Conservation (phyloP, 1,284 basidiomycete genomes). For the Moesziomyces sp. region DNA sequence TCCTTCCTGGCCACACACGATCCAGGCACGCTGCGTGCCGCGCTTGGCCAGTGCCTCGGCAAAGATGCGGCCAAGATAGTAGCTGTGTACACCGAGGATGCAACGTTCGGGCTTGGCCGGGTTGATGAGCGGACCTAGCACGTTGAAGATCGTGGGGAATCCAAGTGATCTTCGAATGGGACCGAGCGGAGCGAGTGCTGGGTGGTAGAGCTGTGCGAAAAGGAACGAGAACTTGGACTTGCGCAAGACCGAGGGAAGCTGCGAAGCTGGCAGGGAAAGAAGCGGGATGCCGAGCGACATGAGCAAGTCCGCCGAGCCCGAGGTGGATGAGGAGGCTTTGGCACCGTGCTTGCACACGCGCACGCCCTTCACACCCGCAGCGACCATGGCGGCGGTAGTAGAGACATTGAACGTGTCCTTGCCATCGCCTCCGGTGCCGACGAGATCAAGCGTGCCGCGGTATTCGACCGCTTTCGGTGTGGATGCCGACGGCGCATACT, state of each 20-base stretch:
- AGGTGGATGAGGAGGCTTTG: slow-evolving; percentile 90
- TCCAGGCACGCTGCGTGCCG: slow-evolving; percentile 82
- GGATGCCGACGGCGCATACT: slow-evolving; percentile 5
- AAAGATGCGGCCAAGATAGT: slow-evolving; percentile 84
- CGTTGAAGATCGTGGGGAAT: slow-evolving; percentile 97
- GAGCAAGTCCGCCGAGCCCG: slow-evolving; percentile 92
- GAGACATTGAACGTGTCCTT: slow-evolving; percentile 98
- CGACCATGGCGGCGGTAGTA: slow-evolving; percentile 92
- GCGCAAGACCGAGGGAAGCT: slow-evolving; percentile 43
- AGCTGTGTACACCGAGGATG: slow-evolving; percentile 86
- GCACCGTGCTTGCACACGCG: slow-evolving; percentile 96
- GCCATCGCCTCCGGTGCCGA: slow-evolving; percentile 91
- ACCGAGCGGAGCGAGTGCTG: slow-evolving; percentile 82
- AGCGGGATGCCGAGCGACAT: slow-evolving; percentile 84
- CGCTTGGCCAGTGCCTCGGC: slow-evolving; percentile 76
- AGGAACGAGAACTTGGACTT: slow-evolving; percentile 85
- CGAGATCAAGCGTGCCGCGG: slow-evolving; percentile 67
- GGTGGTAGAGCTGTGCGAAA: slow-evolving; percentile 92
- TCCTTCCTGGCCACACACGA: slow-evolving; percentile 91
- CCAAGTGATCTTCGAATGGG: slow-evolving; percentile 87
- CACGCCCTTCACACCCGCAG: slow-evolving; percentile 86
- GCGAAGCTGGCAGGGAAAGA: slow-evolving; percentile 75
- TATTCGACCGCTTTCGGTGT: slow-evolving; percentile 34
- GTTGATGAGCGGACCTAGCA: slow-evolving; percentile 93
- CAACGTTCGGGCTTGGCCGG: slow-evolving; percentile 85